Evolutionary conservation across 768 basidiomycete genomes (phyloP).

Genomic region (Ramaria sp.): DNA sequence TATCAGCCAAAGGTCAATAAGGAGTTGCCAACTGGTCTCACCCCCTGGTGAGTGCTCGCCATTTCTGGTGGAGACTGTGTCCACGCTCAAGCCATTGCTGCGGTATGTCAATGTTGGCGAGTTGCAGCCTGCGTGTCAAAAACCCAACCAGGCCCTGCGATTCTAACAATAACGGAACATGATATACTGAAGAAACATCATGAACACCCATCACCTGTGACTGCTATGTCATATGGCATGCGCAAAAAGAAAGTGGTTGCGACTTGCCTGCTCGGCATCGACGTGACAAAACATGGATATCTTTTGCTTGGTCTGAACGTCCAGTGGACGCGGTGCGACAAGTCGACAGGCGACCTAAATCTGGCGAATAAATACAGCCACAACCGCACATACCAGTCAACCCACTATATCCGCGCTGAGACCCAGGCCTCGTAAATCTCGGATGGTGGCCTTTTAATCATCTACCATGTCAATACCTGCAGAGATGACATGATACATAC

Average conservation of each 20-base stretch:
- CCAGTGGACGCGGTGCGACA: slow-evolving; percentile 69
- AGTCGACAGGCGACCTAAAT: slow-evolving; percentile 86
- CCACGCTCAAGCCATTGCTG: slow-evolving; percentile 53
- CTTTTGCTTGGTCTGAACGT: slow-evolving; percentile 81
- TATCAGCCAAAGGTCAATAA: slow-evolving; percentile 5
- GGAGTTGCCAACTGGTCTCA: slow-evolving; percentile 25
- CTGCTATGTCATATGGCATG: neutral
- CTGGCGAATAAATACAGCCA: neutral
- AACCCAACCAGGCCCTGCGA: slow-evolving; percentile 88
- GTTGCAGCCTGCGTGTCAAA: slow-evolving; percentile 71
- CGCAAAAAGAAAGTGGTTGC: neutral
- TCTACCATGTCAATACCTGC: neutral
- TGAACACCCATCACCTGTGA: slow-evolving; percentile 81
- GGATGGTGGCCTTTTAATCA: slow-evolving; percentile 59
- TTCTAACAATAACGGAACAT: slow-evolving; percentile 85
- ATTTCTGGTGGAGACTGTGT: slow-evolving; percentile 51
- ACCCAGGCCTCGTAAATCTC: slow-evolving; percentile 86
- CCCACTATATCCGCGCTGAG: slow-evolving; percentile 84
- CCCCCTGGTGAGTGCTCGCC: slow-evolving; percentile 80
- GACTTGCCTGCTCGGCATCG: slow-evolving; percentile 47
- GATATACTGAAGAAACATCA: slow-evolving; percentile 93
- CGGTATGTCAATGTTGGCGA: slow-evolving; percentile 40
- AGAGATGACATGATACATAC: neutral
- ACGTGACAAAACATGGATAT: slow-evolving; percentile 99
- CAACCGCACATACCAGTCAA: slow-evolving; percentile 7